These are phyloP conservation scores for Vachellia collinsii DNA, from an alignment of 306 rosid species.

Conservation along the genomic window DNA sequence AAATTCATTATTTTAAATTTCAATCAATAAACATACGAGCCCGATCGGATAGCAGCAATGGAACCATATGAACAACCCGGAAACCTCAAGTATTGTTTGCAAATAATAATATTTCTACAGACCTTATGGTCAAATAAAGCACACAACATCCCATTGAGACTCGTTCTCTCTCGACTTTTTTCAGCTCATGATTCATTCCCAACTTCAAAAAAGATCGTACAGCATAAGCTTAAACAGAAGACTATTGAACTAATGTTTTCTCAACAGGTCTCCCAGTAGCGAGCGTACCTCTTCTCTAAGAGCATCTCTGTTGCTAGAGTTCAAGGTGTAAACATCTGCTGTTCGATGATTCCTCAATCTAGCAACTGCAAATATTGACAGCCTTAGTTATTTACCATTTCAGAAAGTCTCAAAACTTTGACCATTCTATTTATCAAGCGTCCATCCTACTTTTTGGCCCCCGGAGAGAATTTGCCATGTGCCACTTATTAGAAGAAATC, in stretches of 20 bases:
- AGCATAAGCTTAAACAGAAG: constrained; percentile 34
- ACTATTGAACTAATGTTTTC: constrained; percentile 45
- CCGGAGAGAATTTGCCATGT: too few relatives aligned
- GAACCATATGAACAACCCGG: not conserved
- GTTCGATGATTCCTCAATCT: constrained; percentile 73
- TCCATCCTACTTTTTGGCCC: not conserved
- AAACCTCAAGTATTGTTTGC: not conserved
- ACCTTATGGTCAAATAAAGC: not conserved
- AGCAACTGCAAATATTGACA: constrained; percentile 62
- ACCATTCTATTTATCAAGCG: constrained; percentile 1
- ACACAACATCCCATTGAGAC: not conserved
- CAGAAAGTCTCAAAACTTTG: constrained; percentile 15
- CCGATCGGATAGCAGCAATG: not conserved
- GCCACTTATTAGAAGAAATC: too few relatives aligned
- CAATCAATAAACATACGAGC: not conserved
- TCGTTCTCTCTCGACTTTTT: not conserved
- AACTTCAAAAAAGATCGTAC: not conserved
- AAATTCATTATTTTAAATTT: too few relatives aligned
- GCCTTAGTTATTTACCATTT: constrained; percentile 22
- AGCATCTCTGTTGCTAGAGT: constrained; percentile 64
- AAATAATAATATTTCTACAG: constrained; percentile 17
- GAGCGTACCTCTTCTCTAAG: constrained; percentile 56
- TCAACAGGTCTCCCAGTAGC: constrained; percentile 51
- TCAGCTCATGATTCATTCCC: constrained; percentile 3
- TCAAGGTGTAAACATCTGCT: constrained; percentile 64